Conservation (phyloP, 345 rosid species). For the Psidium friedrichsthalianum region DNA sequence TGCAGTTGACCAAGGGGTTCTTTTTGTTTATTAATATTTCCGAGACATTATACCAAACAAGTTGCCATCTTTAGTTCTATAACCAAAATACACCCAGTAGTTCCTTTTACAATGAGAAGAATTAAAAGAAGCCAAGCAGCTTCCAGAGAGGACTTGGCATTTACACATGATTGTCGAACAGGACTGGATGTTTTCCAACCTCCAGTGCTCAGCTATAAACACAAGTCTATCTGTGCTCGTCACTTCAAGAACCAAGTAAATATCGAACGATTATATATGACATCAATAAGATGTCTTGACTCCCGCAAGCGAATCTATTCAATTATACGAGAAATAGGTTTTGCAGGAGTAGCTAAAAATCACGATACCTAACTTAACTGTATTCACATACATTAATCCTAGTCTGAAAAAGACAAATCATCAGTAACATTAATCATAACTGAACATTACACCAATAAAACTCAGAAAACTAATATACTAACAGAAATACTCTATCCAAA, state of each 20-base stretch:
- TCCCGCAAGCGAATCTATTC: too few relatives aligned
- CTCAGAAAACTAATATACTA: neutral
- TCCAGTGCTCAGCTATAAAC: neutral
- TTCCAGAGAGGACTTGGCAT: neutral
- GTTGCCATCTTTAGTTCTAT: neutral
- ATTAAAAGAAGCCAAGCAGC: neutral
- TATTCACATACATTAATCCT: neutral
- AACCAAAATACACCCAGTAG: neutral
- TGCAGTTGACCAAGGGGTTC: neutral
- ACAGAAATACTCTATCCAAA: neutral
- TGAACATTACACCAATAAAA: too few relatives aligned
- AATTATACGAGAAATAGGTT: too few relatives aligned
- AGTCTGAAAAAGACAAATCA: too few relatives aligned
- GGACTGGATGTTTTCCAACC: neutral
- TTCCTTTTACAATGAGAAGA: neutral
- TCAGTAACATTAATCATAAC: neutral
- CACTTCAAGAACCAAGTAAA: neutral
- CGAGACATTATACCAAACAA: neutral
- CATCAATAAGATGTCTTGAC: too few relatives aligned
- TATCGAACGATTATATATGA: too few relatives aligned
- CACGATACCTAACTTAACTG: neutral
- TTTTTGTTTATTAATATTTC: neutral
- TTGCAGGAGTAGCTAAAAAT: too few relatives aligned
- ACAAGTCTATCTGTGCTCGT: neutral
- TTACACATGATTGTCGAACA: neutral